phyloP scores from a whole-genome alignment of 805 yeast species.

The Blastobotrys muscicola region DNA sequence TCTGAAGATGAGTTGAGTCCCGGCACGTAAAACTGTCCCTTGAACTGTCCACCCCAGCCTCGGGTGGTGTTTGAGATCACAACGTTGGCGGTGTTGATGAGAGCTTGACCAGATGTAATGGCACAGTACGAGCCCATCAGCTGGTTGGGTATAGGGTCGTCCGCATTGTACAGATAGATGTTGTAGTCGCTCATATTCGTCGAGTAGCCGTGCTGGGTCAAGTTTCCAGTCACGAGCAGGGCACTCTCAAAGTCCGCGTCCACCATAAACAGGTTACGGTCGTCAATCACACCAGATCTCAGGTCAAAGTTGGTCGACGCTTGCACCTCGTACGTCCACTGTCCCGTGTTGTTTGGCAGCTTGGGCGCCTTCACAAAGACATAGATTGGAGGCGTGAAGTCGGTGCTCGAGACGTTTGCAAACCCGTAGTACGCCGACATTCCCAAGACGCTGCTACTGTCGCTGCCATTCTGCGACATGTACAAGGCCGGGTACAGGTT shows the following conservation, averaged over 20 bases:
- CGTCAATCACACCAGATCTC: constrained; percentile 2
- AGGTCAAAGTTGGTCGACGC: constrained; percentile 23
- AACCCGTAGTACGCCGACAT: constrained; percentile 22
- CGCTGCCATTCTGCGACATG: background rate
- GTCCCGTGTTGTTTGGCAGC: constrained; percentile 5
- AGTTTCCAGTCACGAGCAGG: constrained; percentile 51
- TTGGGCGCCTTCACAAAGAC: constrained; percentile 11
- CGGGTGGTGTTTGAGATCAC: constrained; percentile 32
- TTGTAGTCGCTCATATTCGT: constrained; percentile 11
- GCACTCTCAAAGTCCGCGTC: constrained; percentile 68
- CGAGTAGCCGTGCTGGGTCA: constrained; percentile 21
- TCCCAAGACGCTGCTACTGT: constrained; percentile 13
- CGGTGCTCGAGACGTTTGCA: constrained; percentile 17
- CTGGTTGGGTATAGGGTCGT: background rate
- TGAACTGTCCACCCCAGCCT: constrained; percentile 33
- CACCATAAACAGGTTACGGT: constrained; percentile 33
- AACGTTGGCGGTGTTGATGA: constrained; percentile 25
- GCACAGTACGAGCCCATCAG: constrained; percentile 58
- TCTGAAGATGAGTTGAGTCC: constrained; percentile 52
- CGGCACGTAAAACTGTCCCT: constrained; percentile 52
- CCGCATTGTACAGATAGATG: constrained; percentile 12
- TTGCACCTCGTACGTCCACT: constrained; percentile 60
- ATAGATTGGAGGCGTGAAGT: constrained; percentile 9
- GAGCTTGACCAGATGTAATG: constrained; percentile 42
- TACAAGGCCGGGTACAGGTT: too few species aligned